Conservation (phyloP, 192 early-diverging fungal species). For the Coemansia sp. region DNA sequence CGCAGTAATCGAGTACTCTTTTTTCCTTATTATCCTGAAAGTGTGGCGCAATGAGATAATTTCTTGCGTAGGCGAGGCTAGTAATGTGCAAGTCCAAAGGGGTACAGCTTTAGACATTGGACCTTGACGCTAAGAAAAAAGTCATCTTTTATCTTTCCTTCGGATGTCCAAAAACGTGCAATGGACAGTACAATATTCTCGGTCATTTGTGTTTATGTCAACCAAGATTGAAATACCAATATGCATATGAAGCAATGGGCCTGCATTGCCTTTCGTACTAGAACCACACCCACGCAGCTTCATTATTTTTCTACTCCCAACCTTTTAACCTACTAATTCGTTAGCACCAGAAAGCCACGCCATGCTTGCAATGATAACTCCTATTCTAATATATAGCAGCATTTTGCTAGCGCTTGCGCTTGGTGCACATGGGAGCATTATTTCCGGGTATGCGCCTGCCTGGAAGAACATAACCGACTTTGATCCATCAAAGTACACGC, state of each 20-base stretch:
- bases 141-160: too few relatives aligned
- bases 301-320: neutral
- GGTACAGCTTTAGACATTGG: neutral
- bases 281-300: too few relatives aligned
- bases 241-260: neutral
- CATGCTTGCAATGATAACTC: neutral
- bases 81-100: neutral
- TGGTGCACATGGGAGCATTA: slow-evolving; percentile 16
- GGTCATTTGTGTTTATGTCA: neutral
- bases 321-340: neutral
- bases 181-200: neutral
- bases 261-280: too few relatives aligned
- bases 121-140: neutral
- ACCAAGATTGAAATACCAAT: neutral
- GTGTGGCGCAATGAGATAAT: slow-evolving; percentile 1
- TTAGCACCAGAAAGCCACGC: neutral
- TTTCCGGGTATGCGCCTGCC: slow-evolving; percentile 41
- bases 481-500: slow-evolving; percentile 54
- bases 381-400: neutral
- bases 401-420: neutral
- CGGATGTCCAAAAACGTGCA: neutral
- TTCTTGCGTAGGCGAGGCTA: neutral
- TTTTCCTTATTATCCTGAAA: neutral
- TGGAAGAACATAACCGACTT: slow-evolving; percentile 35
- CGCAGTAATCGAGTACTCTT: neutral